Evolutionary conservation across 1,284 basidiomycete species (phyloP).

Genomic region (Mrakiaceae sp.): DNA sequence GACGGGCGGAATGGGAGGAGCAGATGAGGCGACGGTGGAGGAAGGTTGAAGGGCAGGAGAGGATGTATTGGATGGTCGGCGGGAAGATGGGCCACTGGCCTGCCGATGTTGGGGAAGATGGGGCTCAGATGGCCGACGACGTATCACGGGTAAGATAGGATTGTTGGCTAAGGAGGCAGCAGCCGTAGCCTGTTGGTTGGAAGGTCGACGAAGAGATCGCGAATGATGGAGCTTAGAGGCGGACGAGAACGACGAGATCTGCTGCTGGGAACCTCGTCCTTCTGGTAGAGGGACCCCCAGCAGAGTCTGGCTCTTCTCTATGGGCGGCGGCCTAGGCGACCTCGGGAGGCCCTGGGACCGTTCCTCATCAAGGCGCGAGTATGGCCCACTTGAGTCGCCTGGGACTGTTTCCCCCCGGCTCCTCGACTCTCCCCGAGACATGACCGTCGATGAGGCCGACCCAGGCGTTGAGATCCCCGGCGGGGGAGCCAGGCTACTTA

Average conservation of each 20-base stretch:
- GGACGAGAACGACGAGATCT: too few relatives aligned
- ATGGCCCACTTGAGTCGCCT: too few relatives aligned
- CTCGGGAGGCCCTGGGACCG: background rate
- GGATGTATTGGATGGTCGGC: background rate
- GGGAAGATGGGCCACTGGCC: background rate
- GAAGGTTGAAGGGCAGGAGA: background rate
- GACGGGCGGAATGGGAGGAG: background rate
- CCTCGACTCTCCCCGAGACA: too few relatives aligned
- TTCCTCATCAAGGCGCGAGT: too few relatives aligned
- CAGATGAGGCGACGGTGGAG: background rate
- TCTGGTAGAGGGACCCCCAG: background rate
- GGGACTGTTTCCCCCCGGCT: too few relatives aligned
- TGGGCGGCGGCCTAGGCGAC: background rate
- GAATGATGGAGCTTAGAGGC: background rate
- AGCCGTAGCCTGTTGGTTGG: background rate
- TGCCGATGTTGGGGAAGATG: background rate
- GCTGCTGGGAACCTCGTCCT: too few relatives aligned
- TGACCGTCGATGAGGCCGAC: too few relatives aligned
- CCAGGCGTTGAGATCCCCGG: too few relatives aligned
- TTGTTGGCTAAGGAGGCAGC: background rate
- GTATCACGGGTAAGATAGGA: background rate
- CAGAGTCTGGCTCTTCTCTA: slow-evolving; percentile 2
- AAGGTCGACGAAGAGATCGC: background rate
- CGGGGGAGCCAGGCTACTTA: too few relatives aligned
- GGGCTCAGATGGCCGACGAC: slow-evolving; percentile 4